Percentiles rank a stretch among this genome's conserved stretches.
Conservation (phyloP, 2,329 filamentous ascomycete genomes). For the Sporothrix dimorphospora region DNA sequence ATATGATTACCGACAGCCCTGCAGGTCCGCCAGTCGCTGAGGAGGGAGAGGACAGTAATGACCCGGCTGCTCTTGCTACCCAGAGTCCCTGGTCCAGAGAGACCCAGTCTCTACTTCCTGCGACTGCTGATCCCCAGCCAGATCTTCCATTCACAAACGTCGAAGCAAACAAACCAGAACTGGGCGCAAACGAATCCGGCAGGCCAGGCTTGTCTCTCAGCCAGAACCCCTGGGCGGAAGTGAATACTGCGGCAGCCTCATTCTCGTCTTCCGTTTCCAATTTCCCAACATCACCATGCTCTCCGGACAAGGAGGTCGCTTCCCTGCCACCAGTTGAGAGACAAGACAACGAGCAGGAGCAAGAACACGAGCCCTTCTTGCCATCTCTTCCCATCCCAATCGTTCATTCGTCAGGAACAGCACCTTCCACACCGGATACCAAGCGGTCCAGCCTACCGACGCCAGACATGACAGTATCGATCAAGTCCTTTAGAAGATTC, state of each 20-base stretch:
- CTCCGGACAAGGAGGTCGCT: background rate
- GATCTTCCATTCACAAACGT: background rate
- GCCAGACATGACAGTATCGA: constrained; percentile 52
- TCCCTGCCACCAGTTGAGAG: background rate
- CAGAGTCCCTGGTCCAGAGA: constrained; percentile 28
- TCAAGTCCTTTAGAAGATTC: constrained; percentile 58
- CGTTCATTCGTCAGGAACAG: constrained; percentile 26
- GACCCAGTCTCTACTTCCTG: background rate
- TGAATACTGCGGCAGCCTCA: background rate
- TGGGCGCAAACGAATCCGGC: background rate
- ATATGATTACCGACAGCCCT: background rate
- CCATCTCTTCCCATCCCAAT: background rate
- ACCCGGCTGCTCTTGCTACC: background rate
- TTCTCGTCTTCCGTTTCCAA: constrained; percentile 7
- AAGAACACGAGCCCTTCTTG: background rate
- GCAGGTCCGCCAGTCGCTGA: background rate
- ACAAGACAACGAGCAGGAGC: background rate
- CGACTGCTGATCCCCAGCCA: background rate
- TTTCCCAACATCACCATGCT: constrained; percentile 26
- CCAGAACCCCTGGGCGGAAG: constrained; percentile 32
- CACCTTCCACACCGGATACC: constrained; percentile 39
- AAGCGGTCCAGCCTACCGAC: constrained; percentile 43
- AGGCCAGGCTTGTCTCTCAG: background rate
- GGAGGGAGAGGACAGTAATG: background rate
- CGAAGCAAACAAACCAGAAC: background rate